These are phyloP conservation scores for Mediolabrus comicus DNA, from an alignment of 108 stramenopile species.

Conservation along the genomic window DNA sequence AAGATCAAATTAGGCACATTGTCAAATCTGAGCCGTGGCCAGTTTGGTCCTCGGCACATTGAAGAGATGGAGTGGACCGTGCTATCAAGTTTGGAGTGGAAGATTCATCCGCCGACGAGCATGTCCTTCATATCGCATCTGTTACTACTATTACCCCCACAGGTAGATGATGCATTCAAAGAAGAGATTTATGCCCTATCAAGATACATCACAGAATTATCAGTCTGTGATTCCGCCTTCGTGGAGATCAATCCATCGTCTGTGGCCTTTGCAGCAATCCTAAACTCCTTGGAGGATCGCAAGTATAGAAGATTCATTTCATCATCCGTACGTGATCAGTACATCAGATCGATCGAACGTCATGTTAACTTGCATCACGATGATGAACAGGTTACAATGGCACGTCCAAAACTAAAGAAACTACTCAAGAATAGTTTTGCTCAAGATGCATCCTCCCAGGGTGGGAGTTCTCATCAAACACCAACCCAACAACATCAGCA, in stretches of 20 bases:
- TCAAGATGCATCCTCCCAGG: constrained; percentile 5
- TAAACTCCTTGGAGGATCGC: constrained; percentile 57
- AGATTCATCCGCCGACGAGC: constrained; percentile 71
- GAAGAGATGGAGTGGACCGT: constrained; percentile 77
- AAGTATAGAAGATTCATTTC: constrained; percentile 23
- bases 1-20: constrained; percentile 67
- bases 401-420: constrained; percentile 29
- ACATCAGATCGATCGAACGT: constrained; percentile 24
- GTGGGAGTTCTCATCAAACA: neutral
- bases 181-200: constrained; percentile 70
- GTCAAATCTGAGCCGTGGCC: constrained; percentile 69
- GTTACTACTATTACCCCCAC: constrained; percentile 51
- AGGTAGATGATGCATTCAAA: constrained; percentile 47
- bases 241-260: constrained; percentile 52
- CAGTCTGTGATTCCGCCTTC: constrained; percentile 70
- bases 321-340: constrained; percentile 22
- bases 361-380: constrained; percentile 28
- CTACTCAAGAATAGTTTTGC: constrained; percentile 31
- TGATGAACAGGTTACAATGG: constrained; percentile 25
- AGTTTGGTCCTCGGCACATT: constrained; percentile 65
- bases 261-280: constrained; percentile 66
- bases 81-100: constrained; percentile 56
- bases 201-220: constrained; percentile 65
- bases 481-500: neutral
- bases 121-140: constrained; percentile 63